Evolutionary conservation across 805 yeast genomes (phyloP).

Genomic region (Candida ovalis): DNA sequence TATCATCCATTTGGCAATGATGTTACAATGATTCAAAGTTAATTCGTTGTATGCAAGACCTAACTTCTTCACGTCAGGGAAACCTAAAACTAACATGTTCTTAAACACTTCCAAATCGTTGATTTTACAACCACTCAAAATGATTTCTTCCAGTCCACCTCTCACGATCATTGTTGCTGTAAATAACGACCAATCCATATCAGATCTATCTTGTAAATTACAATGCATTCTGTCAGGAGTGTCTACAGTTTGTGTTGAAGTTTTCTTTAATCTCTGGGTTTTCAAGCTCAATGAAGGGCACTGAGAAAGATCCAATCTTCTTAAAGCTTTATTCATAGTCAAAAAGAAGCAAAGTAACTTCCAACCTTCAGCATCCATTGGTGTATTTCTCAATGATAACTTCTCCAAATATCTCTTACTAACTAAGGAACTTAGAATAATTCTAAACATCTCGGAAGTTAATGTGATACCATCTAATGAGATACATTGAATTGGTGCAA

Average conservation of each 20-base stretch:
- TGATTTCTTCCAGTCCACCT: slow-evolving; percentile 75
- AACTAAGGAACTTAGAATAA: slow-evolving; percentile 65
- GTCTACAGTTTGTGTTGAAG: slow-evolving; percentile 17
- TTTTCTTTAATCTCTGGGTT: slow-evolving; percentile 34
- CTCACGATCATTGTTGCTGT: slow-evolving; percentile 64
- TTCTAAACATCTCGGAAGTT: slow-evolving; percentile 71
- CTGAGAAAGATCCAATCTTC: slow-evolving; percentile 69
- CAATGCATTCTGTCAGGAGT: slow-evolving; percentile 39
- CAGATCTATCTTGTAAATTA: slow-evolving; percentile 55
- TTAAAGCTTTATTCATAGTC: slow-evolving; percentile 54
- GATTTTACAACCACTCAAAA: slow-evolving; percentile 73
- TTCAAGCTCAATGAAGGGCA: slow-evolving; percentile 47
- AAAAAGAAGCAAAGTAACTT: slow-evolving; percentile 70
- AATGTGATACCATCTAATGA: slow-evolving; percentile 76
- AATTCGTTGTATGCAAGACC: slow-evolving; percentile 79
- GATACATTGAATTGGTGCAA: slow-evolving; percentile 75
- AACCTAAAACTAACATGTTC: slow-evolving; percentile 52
- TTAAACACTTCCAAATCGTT: slow-evolving; percentile 52
- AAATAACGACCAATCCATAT: slow-evolving; percentile 80
- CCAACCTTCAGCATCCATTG: slow-evolving; percentile 55
- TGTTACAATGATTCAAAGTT: slow-evolving; percentile 51
- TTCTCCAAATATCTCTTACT: slow-evolving; percentile 66
- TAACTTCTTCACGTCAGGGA: slow-evolving; percentile 53
- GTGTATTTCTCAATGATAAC: slow-evolving; percentile 46
- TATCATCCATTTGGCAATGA: slow-evolving; percentile 57